Evolutionary conservation across 2,329 filamentous ascomycete genomes (phyloP).

Genomic region (Ophiostoma sp.): DNA sequence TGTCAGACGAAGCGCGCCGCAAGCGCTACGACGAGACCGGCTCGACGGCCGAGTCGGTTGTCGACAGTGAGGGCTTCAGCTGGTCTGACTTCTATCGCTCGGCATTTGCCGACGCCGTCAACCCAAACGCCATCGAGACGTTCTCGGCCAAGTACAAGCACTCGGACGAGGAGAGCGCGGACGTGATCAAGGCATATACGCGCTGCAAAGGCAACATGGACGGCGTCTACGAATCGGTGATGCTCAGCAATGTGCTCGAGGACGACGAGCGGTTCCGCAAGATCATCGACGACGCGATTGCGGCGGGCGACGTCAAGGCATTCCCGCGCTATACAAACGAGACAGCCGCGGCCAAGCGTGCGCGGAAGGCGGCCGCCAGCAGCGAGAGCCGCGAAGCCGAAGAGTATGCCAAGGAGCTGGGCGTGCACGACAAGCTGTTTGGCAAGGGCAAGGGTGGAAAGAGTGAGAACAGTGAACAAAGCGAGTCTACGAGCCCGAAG

Average conservation of each 20-base stretch:
- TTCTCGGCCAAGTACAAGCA: constrained; percentile 76
- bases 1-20: constrained; percentile 75
- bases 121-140: constrained; percentile 64
- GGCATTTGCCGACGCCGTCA: constrained; percentile 75
- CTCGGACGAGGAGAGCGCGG: constrained; percentile 76
- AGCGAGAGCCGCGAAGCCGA: constrained; percentile 67
- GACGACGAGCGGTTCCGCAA: constrained; percentile 80
- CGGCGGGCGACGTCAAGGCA: constrained; percentile 57
- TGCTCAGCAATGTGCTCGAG: constrained; percentile 75
- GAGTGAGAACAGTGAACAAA: constrained; percentile 31
- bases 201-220: constrained; percentile 69
- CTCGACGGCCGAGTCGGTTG: constrained; percentile 76
- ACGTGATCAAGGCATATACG: constrained; percentile 72
- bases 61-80: constrained; percentile 74
- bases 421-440: constrained; percentile 71
- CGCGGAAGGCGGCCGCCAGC: constrained; percentile 53
- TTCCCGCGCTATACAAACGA: constrained; percentile 70
- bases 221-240: constrained; percentile 71
- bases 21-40: constrained; percentile 86
- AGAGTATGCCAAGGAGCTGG: constrained; percentile 60
- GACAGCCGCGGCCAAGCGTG: constrained; percentile 57
- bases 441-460: constrained; percentile 44
- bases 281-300: constrained; percentile 78
- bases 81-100: constrained; percentile 87
- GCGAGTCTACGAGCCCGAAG: not conserved